phyloP scores from a whole-genome alignment of 495 filamentous ascomycete species.

The Neurospora sp. region DNA sequence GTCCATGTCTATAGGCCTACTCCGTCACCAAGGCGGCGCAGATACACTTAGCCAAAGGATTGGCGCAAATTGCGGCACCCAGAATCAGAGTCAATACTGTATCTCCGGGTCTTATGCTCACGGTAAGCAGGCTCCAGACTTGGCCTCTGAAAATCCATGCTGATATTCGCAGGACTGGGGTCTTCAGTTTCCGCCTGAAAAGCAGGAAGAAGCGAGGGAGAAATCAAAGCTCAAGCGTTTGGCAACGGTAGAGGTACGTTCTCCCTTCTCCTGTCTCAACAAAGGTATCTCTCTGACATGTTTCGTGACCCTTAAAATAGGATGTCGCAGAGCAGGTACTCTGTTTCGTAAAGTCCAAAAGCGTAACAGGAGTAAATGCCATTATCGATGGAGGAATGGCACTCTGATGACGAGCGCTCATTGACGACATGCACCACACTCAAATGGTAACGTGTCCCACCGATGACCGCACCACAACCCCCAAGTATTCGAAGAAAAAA shows the following conservation, averaged over 20 bases:
- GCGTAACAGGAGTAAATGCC: conserved; percentile 34
- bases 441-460: no score
- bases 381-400: conserved; percentile 33
- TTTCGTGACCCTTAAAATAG: conserved; percentile 4
- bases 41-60: conserved; percentile 42
- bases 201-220: conserved; percentile 29
- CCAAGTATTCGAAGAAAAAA: background rate
- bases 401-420: conserved; percentile 3
- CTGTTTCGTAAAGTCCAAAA: conserved; percentile 28
- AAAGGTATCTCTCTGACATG: background rate
- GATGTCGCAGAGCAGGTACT: conserved; percentile 40
- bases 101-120: conserved; percentile 41
- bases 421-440: background rate
- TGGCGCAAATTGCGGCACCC: conserved; percentile 41
- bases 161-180: conserved; percentile 39
- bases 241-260: conserved; percentile 38
- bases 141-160: background rate
- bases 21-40: conserved; percentile 47
- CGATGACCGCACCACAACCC: no score
- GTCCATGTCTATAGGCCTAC: conserved; percentile 25
- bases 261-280: background rate
- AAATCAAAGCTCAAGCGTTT: conserved; percentile 42
- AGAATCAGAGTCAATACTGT: conserved; percentile 46
- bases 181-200: conserved; percentile 35
- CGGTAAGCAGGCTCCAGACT: conserved; percentile 18